Evolutionary conservation across 2,329 filamentous ascomycete species (phyloP).

Genomic region (Aspergillus vadensis): DNA sequence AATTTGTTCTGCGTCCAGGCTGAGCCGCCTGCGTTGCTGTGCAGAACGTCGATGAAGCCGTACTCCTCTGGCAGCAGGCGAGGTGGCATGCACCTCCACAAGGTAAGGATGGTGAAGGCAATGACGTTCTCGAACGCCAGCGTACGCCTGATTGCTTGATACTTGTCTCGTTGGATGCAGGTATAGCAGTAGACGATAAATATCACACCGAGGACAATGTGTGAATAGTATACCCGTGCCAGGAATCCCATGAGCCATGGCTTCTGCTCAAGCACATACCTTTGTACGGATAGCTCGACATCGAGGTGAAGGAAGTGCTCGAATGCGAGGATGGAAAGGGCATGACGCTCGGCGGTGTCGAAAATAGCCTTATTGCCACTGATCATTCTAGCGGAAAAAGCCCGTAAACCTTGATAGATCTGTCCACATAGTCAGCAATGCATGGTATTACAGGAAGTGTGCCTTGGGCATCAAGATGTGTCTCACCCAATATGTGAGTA

Average conservation of each 20-base stretch:
- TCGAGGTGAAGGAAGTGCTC: constrained; percentile 44
- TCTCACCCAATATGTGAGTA: constrained; percentile 36
- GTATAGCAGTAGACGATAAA: constrained; percentile 55
- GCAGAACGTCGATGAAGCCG: constrained; percentile 52
- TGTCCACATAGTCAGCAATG: constrained; percentile 8
- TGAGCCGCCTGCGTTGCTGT: constrained; percentile 28
- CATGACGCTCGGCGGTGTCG: constrained; percentile 42
- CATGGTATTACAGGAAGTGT: background rate
- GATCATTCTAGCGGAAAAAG: constrained; percentile 47
- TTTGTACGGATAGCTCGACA: constrained; percentile 46
- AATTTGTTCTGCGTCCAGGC: constrained; percentile 51
- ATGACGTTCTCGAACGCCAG: constrained; percentile 53
- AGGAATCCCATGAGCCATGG: constrained; percentile 45
- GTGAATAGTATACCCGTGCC: constrained; percentile 50
- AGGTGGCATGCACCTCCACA: constrained; percentile 54
- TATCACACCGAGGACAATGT: constrained; percentile 49
- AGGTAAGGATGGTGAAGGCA: constrained; percentile 51
- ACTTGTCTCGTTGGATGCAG: constrained; percentile 44
- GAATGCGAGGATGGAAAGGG: constrained; percentile 43
- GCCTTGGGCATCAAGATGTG: background rate
- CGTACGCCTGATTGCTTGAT: constrained; percentile 49
- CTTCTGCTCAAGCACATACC: constrained; percentile 40
- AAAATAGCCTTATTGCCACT: constrained; percentile 43
- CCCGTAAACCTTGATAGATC: constrained; percentile 50
- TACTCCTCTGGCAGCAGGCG: constrained; percentile 48